Evolutionary conservation across 306 rosid species (phyloP).

Genomic region (Cucurbita ficifolia): DNA sequence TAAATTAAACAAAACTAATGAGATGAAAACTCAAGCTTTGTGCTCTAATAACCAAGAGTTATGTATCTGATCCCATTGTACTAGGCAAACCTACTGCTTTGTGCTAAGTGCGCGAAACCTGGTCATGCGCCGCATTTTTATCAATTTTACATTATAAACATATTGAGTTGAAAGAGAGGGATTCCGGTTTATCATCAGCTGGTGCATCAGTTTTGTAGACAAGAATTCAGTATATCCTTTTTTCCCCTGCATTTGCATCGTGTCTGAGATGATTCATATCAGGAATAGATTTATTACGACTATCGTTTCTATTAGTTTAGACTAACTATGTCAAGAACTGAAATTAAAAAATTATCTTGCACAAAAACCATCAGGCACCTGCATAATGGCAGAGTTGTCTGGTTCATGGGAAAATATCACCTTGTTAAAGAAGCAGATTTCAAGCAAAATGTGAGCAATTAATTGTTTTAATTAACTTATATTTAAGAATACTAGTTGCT

Average conservation of each 20-base stretch:
- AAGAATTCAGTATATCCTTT: not conserved
- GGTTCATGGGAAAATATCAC: not conserved
- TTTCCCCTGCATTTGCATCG: not conserved
- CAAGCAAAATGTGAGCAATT: not conserved
- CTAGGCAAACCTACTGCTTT: too few species aligned
- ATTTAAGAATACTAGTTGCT: not conserved
- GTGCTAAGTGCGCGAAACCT: not conserved
- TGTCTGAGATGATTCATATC: not conserved
- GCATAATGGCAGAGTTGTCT: not conserved
- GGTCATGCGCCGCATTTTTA: not conserved
- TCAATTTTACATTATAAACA: not conserved
- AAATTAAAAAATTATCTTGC: not conserved
- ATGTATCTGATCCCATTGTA: not conserved
- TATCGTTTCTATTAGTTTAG: not conserved
- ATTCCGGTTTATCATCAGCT: not conserved
- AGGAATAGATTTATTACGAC: not conserved
- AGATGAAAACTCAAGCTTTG: constrained; percentile 9
- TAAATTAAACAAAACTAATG: constrained; percentile 3
- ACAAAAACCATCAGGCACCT: not conserved
- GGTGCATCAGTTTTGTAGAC: not conserved
- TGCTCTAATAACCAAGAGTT: not conserved
- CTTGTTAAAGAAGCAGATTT: not conserved
- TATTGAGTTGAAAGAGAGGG: not conserved
- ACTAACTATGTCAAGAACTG: not conserved
- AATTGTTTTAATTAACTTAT: not conserved